Evolutionary conservation across 176 grass and related monocot species (phyloP).

Genomic region (Elymus sibiricus): DNA sequence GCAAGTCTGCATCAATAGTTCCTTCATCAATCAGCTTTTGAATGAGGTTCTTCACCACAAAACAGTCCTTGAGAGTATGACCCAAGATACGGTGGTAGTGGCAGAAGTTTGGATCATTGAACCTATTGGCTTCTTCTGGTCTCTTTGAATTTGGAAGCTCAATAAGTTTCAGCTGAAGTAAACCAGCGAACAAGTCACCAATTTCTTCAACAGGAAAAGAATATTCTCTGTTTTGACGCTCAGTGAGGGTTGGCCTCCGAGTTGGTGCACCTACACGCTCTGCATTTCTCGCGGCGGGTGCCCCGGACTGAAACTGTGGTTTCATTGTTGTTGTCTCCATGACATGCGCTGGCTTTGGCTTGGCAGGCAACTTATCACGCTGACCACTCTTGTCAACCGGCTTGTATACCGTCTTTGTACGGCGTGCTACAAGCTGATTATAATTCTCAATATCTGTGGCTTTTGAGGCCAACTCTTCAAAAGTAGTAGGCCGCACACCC

Average conservation of each 20-base stretch:
- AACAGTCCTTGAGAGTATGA: not conserved
- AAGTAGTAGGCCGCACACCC: too few species aligned
- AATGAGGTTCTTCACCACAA: not conserved
- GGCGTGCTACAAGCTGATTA: not conserved
- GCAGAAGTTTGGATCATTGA: not conserved
- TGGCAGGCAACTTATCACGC: not conserved
- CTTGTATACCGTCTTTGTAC: not conserved
- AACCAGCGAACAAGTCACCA: not conserved
- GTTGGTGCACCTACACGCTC: accelerated
- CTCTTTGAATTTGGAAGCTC: not conserved
- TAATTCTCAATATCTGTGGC: not conserved
- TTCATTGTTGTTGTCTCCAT: not conserved
- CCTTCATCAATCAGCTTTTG: too few species aligned
- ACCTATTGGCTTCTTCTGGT: not conserved
- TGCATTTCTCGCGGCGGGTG: not conserved
- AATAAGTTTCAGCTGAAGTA: not conserved
- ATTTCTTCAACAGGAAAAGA: not conserved
- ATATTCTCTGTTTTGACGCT: not conserved
- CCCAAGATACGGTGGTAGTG: not conserved
- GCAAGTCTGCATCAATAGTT: too few species aligned
- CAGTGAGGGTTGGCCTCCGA: not conserved
- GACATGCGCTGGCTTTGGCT: not conserved
- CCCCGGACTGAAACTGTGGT: not conserved
- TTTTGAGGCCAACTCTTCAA: not conserved
- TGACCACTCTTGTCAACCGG: not conserved